Conservation (phyloP, 495 filamentous ascomycete species). For the Tricharina praecox region DNA sequence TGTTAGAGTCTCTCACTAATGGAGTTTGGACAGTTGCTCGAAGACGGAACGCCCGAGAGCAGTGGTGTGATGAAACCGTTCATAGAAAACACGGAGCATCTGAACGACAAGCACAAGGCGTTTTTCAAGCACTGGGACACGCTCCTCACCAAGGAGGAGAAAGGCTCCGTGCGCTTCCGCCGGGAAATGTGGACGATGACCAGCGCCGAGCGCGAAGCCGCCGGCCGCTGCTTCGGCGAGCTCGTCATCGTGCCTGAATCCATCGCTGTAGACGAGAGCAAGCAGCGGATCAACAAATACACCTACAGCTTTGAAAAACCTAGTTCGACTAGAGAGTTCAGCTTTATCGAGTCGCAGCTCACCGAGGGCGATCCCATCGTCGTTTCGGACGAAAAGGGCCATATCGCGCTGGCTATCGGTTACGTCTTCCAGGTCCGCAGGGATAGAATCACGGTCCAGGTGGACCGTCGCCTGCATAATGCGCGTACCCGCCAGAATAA, state of each 20-base stretch:
- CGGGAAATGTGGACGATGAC: slow-evolving; percentile 90
- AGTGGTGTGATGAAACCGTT: slow-evolving; percentile 62
- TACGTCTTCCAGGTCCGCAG: slow-evolving; percentile 63
- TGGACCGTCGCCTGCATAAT: slow-evolving; percentile 77
- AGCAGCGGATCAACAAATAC: slow-evolving; percentile 75
- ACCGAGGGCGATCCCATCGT: slow-evolving; percentile 79
- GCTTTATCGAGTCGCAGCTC: slow-evolving; percentile 84
- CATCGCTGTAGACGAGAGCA: slow-evolving; percentile 44
- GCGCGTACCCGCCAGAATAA: slow-evolving; percentile 54
- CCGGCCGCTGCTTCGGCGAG: slow-evolving; percentile 51
- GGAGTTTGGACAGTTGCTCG: no score
- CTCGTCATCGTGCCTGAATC: slow-evolving; percentile 68
- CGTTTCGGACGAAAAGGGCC: slow-evolving; percentile 86
- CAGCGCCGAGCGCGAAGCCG: slow-evolving; percentile 69
- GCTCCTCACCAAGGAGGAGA: slow-evolving; percentile 85
- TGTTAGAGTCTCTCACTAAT: no score
- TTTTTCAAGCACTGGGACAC: slow-evolving; percentile 94
- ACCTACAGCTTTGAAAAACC: slow-evolving; percentile 65
- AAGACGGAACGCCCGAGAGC: slow-evolving; percentile 64
- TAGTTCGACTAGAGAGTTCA: slow-evolving; percentile 38
- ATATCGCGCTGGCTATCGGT: slow-evolving; percentile 84
- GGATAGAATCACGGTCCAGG: slow-evolving; percentile 61
- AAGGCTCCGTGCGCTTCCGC: slow-evolving; percentile 62
- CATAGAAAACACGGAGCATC: slow-evolving; percentile 52
- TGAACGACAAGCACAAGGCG: slow-evolving; percentile 51